Conservation (phyloP, 148 eudicot species). For the Heliamphora exappendiculata region DNA sequence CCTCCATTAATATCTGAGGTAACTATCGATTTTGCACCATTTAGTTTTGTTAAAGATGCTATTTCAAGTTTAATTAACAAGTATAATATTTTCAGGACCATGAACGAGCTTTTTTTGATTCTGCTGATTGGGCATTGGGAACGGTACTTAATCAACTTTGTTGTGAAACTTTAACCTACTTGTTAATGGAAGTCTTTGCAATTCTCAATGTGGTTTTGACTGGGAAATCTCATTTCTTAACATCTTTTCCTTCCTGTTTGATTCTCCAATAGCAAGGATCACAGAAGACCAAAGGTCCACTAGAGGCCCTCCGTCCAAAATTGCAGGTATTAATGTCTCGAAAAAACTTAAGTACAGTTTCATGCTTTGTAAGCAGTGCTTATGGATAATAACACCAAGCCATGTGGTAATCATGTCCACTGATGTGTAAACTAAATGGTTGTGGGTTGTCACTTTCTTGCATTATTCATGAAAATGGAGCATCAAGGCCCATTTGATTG, state of each 20-base stretch:
- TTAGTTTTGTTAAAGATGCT: not conserved
- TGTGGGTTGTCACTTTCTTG: too few species aligned
- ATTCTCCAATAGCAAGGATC: slow-evolving; percentile 47
- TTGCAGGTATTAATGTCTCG: slow-evolving; percentile 44
- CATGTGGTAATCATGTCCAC: too few species aligned
- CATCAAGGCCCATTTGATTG: too few species aligned
- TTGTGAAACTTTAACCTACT: not conserved
- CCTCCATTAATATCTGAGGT: slow-evolving; percentile 75
- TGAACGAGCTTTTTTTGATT: slow-evolving; percentile 91
- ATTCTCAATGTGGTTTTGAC: not conserved
- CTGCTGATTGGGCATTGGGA: slow-evolving; percentile 94
- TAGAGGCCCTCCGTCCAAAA: slow-evolving; percentile 87
- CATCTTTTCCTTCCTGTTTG: not conserved
- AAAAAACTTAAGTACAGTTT: too few species aligned
- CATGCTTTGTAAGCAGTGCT: too few species aligned
- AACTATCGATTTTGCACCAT: slow-evolving; percentile 6
- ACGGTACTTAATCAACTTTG: slow-evolving; percentile 42
- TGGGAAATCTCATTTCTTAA: not conserved
- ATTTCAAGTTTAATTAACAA: not conserved
- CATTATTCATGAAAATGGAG: too few species aligned
- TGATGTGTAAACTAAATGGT: too few species aligned
- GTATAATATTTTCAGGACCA: slow-evolving; percentile 46
- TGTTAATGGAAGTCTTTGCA: not conserved
- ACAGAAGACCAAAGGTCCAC: slow-evolving; percentile 70
- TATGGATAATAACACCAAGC: too few species aligned